A percentile compares a stretch with the other conserved stretches of the same genome.
phyloP scores from a whole-genome alignment of 1,284 basidiomycete species.

The Afroboletus lepidellus region DNA sequence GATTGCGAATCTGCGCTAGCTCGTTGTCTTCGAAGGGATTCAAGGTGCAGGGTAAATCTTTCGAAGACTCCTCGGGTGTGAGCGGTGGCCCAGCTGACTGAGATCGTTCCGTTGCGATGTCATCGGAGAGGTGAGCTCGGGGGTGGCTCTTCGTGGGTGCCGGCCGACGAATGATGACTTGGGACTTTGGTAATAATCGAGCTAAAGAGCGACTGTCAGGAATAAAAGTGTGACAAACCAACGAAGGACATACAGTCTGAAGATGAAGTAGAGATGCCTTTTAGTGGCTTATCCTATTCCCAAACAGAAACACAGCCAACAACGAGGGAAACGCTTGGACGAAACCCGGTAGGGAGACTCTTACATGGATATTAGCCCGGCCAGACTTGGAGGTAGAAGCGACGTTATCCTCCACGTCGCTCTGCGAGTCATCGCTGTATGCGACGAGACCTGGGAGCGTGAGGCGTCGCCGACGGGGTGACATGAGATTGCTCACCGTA shows the following conservation, averaged over 20 bases:
- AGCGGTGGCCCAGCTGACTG: constrained; percentile 3
- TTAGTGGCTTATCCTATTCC: constrained; percentile 63
- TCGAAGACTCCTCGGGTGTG: constrained; percentile 12
- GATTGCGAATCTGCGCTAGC: constrained; percentile 48
- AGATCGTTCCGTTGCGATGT: constrained; percentile 26
- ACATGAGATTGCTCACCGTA: constrained; percentile 37
- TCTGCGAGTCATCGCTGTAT: constrained; percentile 63
- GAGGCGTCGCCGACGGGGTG: constrained; percentile 1
- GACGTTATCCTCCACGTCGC: constrained; percentile 50
- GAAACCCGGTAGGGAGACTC: constrained; percentile 46
- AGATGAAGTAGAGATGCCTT: constrained; percentile 37
- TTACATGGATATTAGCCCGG: constrained; percentile 50
- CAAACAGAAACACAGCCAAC: constrained; percentile 57
- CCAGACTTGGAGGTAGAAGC: constrained; percentile 29
- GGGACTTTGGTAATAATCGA: constrained; percentile 44
- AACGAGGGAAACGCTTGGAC: constrained; percentile 64
- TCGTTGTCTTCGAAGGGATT: constrained; percentile 25
- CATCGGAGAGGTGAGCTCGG: constrained; percentile 48
- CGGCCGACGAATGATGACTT: constrained; percentile 59
- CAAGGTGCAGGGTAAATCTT: constrained; percentile 15
- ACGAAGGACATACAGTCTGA: constrained; percentile 45
- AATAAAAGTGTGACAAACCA: not conserved
- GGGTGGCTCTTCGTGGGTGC: constrained; percentile 46
- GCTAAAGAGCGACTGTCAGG: constrained; percentile 26
- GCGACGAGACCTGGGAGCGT: constrained; percentile 53